phyloP scores from a whole-genome alignment of 805 yeast genomes.

The Cyberlindnera mississippiensis region DNA sequence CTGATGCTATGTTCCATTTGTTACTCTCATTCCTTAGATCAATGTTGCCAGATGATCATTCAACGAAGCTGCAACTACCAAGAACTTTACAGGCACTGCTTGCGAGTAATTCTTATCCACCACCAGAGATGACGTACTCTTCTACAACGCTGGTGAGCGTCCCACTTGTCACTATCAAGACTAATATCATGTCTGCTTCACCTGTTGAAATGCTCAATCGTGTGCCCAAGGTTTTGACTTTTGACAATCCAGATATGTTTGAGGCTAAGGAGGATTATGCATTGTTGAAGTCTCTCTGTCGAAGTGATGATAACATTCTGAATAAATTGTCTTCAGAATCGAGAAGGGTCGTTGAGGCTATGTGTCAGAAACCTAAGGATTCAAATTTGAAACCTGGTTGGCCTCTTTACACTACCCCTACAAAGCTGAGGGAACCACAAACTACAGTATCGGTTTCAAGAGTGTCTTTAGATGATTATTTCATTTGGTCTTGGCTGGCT shows the following conservation, averaged over 20 bases:
- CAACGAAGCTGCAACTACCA: constrained; percentile 54
- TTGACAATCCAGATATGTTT: constrained; percentile 66
- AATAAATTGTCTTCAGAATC: constrained; percentile 72
- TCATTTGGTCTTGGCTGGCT: constrained; percentile 89
- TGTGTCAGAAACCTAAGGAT: constrained; percentile 32
- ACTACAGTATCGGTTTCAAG: constrained; percentile 42
- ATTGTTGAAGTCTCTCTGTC: constrained; percentile 67
- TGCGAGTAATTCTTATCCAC: constrained; percentile 73
- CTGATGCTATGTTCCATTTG: constrained; percentile 83
- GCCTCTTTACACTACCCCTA: constrained; percentile 31
- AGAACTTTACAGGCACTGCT: constrained; percentile 60
- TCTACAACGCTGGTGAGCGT: constrained; percentile 43
- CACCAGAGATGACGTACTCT: constrained; percentile 40
- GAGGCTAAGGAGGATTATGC: constrained; percentile 77
- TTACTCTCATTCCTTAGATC: constrained; percentile 73
- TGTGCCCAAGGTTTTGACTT: constrained; percentile 55
- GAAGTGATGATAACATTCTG: constrained; percentile 50
- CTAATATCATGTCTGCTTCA: constrained; percentile 36
- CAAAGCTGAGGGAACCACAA: constrained; percentile 18
- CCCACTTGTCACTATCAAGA: constrained; percentile 57
- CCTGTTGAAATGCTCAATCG: constrained; percentile 59
- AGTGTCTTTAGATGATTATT: constrained; percentile 78
- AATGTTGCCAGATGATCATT: constrained; percentile 65
- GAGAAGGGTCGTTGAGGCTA: constrained; percentile 44
- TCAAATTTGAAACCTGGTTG: constrained; percentile 39